Evolutionary conservation across 2,329 filamentous ascomycete species (phyloP), one percentile per base, ranked within the genome.

Genomic region (Penicillium oxalicum): DNA sequence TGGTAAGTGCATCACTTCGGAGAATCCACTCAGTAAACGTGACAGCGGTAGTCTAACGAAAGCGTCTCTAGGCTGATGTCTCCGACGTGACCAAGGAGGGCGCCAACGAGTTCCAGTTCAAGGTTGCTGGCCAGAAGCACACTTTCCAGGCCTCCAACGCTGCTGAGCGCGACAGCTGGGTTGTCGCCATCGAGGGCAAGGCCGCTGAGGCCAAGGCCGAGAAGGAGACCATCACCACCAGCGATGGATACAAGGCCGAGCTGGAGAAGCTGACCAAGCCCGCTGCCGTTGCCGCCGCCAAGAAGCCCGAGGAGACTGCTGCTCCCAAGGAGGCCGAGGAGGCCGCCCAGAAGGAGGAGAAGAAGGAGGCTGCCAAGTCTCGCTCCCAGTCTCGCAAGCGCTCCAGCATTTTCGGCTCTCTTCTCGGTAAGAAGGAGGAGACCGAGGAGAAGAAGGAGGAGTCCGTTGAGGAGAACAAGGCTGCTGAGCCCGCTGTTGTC

Each of bases 131-230:
- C 61, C 86, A 94, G 75, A 95, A 95, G 83, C 90, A 96, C 80
- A 81, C 81, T 52, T 95, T 98, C 80, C 91, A 96, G 81, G 88
- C 91, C 49, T 65, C 76, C 62, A 84, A 67, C 63, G 63, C 80
- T 42, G 76, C 82, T 51, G 90, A 96, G 75, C 90, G 91, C 67
- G 89, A 95, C 72, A 88, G 87, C 79, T 97, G 93, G 93, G 82
- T 95, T 63, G 75, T 83, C 54, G 86, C 91, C 65, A 71, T 95
- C 61, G 90, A 93, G 81, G 74, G 80, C 64, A 88, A 91, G 78
- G 81, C 87, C 45, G 84, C 89, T 64, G 89, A 95, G 75, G 91
- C 89, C 64, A 60, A 60, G 57, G 58, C 57, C 18, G 57, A 60
- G 50, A 60, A 60, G 58, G 77, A 87, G 57, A 79, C 79, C 48